A percentile compares a stretch with the other conserved stretches of the same genome.
phyloP scores from a whole-genome alignment of 768 basidiomycete genomes.

The Glaciozyma martinii region DNA sequence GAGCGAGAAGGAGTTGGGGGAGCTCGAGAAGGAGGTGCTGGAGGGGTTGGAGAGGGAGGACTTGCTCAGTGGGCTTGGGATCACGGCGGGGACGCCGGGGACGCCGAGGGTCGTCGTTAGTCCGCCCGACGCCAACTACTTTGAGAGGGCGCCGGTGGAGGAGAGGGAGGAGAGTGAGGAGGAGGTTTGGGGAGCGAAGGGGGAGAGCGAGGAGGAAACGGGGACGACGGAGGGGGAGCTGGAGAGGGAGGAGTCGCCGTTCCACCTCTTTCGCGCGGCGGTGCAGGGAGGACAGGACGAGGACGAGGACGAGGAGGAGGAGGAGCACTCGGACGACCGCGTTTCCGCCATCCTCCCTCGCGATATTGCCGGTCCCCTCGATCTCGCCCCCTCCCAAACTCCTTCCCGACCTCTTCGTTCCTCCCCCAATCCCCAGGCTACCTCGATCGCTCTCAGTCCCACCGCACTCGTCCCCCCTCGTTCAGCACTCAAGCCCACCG shows the following conservation, averaged over 20 bases:
- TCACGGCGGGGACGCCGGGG: constrained; percentile 23
- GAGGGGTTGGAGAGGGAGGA: background rate
- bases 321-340: background rate
- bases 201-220: constrained; percentile 38
- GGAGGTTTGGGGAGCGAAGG: constrained; percentile 46
- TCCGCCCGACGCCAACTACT: constrained; percentile 3
- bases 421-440: constrained; percentile 1
- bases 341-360: background rate
- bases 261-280: background rate
- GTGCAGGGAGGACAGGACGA: background rate
- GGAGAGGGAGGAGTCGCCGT: background rate
- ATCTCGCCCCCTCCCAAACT: background rate
- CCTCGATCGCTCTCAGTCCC: background rate
- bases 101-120: background rate
- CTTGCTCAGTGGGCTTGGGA: constrained; percentile 23
- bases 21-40: background rate
- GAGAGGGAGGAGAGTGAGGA: constrained; percentile 40
- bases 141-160: constrained; percentile 33
- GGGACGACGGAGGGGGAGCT: background rate
- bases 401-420: constrained; percentile 1
- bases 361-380: background rate
- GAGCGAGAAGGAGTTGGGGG: background rate
- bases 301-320: background rate
- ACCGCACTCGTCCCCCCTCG: background rate
- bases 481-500: constrained; percentile 11